Evolutionary conservation across 2,329 filamentous ascomycete genomes (phyloP), one percentile per base, ranked within the genome.

Genomic region (Chrysoporthe puriensis): DNA sequence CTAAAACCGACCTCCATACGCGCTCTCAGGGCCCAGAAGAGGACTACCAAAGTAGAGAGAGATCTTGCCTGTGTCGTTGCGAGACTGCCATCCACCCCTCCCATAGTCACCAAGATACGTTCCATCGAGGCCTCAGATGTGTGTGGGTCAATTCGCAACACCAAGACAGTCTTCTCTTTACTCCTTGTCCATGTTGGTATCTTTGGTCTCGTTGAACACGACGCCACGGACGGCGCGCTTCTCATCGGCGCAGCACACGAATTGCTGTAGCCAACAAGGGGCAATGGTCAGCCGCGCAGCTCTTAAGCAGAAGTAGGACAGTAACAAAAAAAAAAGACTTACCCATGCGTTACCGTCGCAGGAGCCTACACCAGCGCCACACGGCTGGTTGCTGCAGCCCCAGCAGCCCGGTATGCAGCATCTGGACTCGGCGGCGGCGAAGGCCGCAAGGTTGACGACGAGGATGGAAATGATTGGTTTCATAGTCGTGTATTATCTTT

Each of bases 381-480:
- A 57, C 32, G 32, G 3, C 54, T 57, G 54, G 8, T 26, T 57
- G 54, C 54, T 57, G 54, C 54, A 57, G 54, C 32, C 54, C 54
- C 54, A 57, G 34, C 54, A 57, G 34, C 54, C 54, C 40, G 54
- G 54, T 32, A 57, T 21, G 34, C 54, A 57, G 54, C 54, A 57
- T 14, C 16, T 34, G 32, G 54, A 57, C 32, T 57, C 54, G 32
- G 54, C 54, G 32, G 54, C 54, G 34, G 54, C 54, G 4, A 21
- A 40, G 34, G 54, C 54, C 6, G 54, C 6, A 14, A 57, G 34
- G 9, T 1, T 16, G 50, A 26, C 16, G 14, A 40, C 8, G 14
- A 57, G 11, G 32, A 40, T 40, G 6, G 16, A 40, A 16, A 18
- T 40, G 54, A 36, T n/a, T 34, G 13, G 34, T 3, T 57, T 34